Conservation (phyloP, 345 rosid species). For the rapeseed (Brassica napus) region DNA sequence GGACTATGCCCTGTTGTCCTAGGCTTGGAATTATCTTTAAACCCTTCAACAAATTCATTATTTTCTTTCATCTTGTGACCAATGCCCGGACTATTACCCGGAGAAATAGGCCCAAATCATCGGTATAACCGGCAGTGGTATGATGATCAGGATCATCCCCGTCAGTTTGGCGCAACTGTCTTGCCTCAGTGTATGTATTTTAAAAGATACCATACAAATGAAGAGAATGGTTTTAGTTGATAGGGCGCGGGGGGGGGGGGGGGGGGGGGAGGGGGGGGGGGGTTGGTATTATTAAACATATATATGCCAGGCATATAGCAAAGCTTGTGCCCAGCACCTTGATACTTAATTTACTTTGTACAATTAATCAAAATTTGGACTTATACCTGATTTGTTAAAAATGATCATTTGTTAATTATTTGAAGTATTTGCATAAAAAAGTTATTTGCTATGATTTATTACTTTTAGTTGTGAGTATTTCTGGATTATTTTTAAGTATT, state of each 20-base stretch:
- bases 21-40: constrained; percentile 41
- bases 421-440: too few species aligned
- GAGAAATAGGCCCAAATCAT: constrained; percentile 43
- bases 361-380: too few species aligned
- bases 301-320: too few species aligned
- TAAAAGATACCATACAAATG: constrained; percentile 1
- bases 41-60: background rate
- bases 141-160: constrained; percentile 17
- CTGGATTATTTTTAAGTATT: too few species aligned
- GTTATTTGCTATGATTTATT: too few species aligned
- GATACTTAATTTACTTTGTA: too few species aligned
- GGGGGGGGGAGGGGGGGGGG: too few species aligned
- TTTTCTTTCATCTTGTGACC: constrained; percentile 37
- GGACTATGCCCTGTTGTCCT: constrained; percentile 36
- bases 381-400: too few species aligned
- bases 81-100: constrained; percentile 49
- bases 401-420: too few species aligned
- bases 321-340: too few species aligned
- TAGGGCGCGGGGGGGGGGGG: background rate
- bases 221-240: constrained; percentile 3
- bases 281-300: too few species aligned
- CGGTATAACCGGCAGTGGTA: constrained; percentile 8
- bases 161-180: constrained; percentile 9
- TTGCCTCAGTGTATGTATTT: constrained; percentile 15
- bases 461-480: too few species aligned